Evolutionary conservation across 148 eudicot genomes (phyloP), one percentile per base, ranked within the genome.

Genomic region (Vaccinium darrowii): DNA sequence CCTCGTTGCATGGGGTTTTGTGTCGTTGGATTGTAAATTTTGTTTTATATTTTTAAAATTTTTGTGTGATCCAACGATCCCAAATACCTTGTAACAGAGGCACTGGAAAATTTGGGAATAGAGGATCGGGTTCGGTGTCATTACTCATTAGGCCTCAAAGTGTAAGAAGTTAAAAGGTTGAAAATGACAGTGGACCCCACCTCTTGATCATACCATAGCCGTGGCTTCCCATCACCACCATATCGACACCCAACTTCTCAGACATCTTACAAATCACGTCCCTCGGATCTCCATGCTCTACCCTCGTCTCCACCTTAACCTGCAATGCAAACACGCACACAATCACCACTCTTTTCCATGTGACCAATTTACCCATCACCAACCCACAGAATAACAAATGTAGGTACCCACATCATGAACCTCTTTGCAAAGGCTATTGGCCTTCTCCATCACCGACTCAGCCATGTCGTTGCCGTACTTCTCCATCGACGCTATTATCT

Each of bases 211-310:
- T 76, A 77, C 98, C 93, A 74, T 93, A 94, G 53, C 95, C 98
- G 63, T 90, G 98, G 86, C 94, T 91, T 62, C 98, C 98, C 92
- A 93, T 87, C 49, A 95, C 94, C 51, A 93, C 89, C 90, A 95
- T 75, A 69, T 93, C 95, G 27, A 92, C 92, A 18, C 78, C 72
- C 78, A 92, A 72, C 36, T 36, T 85, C 77, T 95, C 92, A 1
- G 87, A 95, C 90, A 83, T 89, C 71, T 90, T 81, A 67, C 96
- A 95, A 23, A 95, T 95, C 86, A 92, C 91, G 78, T 92, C 96
- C 83, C 94, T 90, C 36, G 98, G 90, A 90, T 95, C 93, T 43
- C 98, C 98, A 82, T 81, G 74, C 84, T 90, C 91, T 21, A 91
- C 86, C 80, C 69, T 84, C 13, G 73, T 84, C 77, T 95, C 95